phyloP scores from a whole-genome alignment of 148 eudicot genomes.

The Rheum nobile region DNA sequence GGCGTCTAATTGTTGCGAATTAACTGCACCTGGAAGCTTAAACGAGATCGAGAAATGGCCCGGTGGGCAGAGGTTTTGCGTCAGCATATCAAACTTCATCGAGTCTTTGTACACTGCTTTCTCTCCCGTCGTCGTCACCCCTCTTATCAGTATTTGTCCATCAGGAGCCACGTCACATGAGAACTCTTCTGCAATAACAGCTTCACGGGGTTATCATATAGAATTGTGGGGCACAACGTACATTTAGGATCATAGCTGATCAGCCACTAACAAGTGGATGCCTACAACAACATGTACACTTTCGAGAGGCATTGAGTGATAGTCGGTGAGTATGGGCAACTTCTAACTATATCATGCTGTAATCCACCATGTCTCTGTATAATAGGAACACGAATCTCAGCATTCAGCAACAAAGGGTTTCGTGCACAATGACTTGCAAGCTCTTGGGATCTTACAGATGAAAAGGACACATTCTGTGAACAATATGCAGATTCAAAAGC shows the following conservation, averaged over 20 bases:
- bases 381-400: not conserved
- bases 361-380: too few relatives aligned
- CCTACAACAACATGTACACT: not conserved
- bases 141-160: slow-evolving; percentile 39
- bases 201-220: not conserved
- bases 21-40: slow-evolving; percentile 56
- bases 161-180: slow-evolving; percentile 38
- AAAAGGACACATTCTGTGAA: not conserved
- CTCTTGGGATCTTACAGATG: too few relatives aligned
- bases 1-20: slow-evolving; percentile 20
- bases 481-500: not conserved
- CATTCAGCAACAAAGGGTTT: not conserved
- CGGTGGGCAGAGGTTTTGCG: slow-evolving; percentile 56
- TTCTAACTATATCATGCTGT: too few relatives aligned
- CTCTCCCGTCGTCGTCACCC: slow-evolving; percentile 54
- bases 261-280: not conserved
- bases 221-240: not conserved
- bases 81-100: slow-evolving; percentile 47
- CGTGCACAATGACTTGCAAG: not conserved
- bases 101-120: slow-evolving; percentile 26
- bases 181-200: slow-evolving; percentile 31
- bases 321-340: not conserved
- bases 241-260: too few relatives aligned
- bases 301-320: not conserved
- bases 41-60: slow-evolving; percentile 55